These are phyloP conservation scores for Castanea sativa DNA, from an alignment of 306 rosid species.

Conservation along the genomic window DNA sequence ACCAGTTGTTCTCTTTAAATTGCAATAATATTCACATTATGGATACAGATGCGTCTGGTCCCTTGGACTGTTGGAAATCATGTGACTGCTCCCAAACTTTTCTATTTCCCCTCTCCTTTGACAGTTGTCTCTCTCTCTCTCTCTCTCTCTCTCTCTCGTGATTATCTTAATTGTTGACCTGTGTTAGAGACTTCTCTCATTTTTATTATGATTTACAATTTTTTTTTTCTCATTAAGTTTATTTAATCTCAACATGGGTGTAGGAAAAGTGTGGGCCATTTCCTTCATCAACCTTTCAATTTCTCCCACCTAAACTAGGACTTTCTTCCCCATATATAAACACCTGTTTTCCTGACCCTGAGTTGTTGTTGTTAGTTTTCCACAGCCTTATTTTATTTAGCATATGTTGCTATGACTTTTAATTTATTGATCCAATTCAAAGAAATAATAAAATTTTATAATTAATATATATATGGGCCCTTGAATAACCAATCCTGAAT, in stretches of 20 bases:
- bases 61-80: constrained; percentile 57
- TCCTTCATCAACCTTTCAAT: constrained; percentile 40
- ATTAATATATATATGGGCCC: neutral
- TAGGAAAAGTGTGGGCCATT: constrained; percentile 33
- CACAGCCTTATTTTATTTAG: neutral
- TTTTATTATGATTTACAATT: neutral
- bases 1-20: constrained; percentile 39
- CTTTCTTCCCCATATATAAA: constrained; percentile 41
- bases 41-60: constrained; percentile 56
- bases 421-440: constrained; percentile 2
- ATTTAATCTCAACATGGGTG: constrained; percentile 5
- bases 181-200: constrained; percentile 24
- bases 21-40: constrained; percentile 48
- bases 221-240: neutral
- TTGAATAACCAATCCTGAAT: constrained; percentile 17
- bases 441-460: constrained; percentile 1
- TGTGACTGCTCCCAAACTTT: constrained; percentile 34
- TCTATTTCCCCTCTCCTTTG: constrained; percentile 31
- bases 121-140: constrained; percentile 38
- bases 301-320: constrained; percentile 70
- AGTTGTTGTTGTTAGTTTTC: constrained; percentile 22
- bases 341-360: constrained; percentile 35
- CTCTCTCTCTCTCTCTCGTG: constrained; percentile 40
- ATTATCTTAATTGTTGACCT: constrained; percentile 62
- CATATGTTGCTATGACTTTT: neutral